Conservation (phyloP, 352 stramenopile genomes). For the Phytopythium ostracodes region DNA sequence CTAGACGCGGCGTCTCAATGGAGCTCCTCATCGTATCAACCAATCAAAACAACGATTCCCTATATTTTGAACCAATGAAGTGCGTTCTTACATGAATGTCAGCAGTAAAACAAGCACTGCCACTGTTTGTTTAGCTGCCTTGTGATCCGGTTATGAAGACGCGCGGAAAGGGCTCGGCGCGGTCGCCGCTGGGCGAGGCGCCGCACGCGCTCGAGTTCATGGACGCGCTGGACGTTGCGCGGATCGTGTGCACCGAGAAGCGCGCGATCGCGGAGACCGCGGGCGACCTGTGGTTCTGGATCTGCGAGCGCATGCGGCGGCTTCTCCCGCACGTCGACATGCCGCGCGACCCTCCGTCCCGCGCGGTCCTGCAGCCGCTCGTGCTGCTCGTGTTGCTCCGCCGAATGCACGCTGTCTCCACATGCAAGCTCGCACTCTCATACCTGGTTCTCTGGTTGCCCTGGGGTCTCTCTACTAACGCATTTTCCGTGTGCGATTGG, state of each 20-base stretch:
- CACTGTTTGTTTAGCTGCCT: too few species aligned
- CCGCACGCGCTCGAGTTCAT: slow-evolving; percentile 53
- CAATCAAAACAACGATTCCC: slow-evolving; percentile 28
- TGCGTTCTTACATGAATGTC: too few species aligned
- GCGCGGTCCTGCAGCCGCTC: slow-evolving; percentile 24
- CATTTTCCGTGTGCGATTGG: too few species aligned
- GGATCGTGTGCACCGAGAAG: slow-evolving; percentile 29
- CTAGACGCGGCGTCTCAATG: slow-evolving; percentile 4
- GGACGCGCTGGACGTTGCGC: slow-evolving; percentile 26
- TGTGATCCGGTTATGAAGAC: not conserved
- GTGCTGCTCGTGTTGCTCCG: slow-evolving; percentile 41
- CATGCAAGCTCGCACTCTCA: slow-evolving; percentile 29
- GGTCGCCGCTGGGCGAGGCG: slow-evolving; percentile 28
- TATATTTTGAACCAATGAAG: too few species aligned
- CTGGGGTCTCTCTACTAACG: too few species aligned
- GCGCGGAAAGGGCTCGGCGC: slow-evolving; percentile 1
- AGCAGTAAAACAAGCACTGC: too few species aligned
- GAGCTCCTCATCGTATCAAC: slow-evolving; percentile 12
- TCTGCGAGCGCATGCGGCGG: slow-evolving; percentile 23
- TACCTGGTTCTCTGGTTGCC: not conserved
- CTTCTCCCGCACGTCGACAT: slow-evolving; percentile 24
- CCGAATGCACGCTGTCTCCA: slow-evolving; percentile 42
- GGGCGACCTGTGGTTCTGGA: slow-evolving; percentile 38
- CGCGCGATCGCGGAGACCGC: slow-evolving; percentile 16
- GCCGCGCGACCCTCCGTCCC: slow-evolving; percentile 14